phyloP scores from a whole-genome alignment of 225 moss, liverwort and hornwort genomes.

The Neckera pumila region DNA sequence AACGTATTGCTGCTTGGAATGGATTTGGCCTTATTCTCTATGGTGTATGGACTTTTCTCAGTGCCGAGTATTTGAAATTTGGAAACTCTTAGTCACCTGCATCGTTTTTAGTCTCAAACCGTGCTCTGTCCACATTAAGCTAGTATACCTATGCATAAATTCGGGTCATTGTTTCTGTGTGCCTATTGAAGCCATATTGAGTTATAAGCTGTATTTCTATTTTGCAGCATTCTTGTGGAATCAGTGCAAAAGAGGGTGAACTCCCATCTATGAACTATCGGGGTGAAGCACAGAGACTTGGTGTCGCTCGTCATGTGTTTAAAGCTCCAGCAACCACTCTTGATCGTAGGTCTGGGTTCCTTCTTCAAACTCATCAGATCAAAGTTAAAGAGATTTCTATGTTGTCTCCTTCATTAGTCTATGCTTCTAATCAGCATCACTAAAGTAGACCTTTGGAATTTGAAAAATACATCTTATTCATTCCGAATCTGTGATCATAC shows the following conservation, averaged over 20 bases:
- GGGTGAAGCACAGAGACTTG: constrained; percentile 35
- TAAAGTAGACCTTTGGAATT: background rate
- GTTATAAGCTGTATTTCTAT: background rate
- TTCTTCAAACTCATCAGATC: background rate
- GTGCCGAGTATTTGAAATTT: background rate
- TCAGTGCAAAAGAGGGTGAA: constrained; percentile 39
- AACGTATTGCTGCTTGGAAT: constrained; percentile 52
- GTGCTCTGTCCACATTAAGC: background rate
- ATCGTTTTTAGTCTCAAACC: background rate
- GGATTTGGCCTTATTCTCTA: constrained; percentile 55
- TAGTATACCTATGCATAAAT: background rate
- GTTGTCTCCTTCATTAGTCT: background rate
- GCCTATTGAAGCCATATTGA: background rate
- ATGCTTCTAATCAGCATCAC: background rate
- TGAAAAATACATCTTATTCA: background rate
- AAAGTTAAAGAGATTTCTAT: background rate
- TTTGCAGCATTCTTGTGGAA: constrained; percentile 52
- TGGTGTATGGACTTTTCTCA: constrained; percentile 4
- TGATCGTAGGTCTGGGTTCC: constrained; percentile 23
- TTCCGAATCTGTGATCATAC: background rate
- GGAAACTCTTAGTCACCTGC: background rate
- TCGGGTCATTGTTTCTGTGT: background rate
- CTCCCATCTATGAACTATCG: constrained; percentile 34
- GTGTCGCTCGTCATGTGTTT: constrained; percentile 34
- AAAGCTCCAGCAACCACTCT: constrained; percentile 33